Conservation (phyloP, 768 basidiomycete species). For the Podaxis pistillaris region DNA sequence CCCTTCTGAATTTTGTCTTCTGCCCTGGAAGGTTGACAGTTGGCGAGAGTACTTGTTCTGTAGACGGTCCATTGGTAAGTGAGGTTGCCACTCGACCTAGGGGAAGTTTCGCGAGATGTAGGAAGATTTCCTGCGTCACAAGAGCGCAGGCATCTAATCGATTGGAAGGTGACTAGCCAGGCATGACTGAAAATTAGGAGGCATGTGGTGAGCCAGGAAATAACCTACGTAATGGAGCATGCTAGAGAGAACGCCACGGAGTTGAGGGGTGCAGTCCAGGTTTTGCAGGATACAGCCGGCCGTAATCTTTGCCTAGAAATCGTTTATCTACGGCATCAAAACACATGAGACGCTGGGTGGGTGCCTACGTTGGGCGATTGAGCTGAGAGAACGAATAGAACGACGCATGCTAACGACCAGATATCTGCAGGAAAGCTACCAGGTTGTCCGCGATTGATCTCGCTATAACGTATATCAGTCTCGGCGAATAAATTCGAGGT, state of each 20-base stretch:
- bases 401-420: slow-evolving; percentile 47
- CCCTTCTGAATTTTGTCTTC: neutral
- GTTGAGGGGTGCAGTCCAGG: neutral
- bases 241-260: slow-evolving; percentile 2
- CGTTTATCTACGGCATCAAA: neutral
- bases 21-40: neutral
- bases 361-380: slow-evolving; percentile 19
- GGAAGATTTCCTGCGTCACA: neutral
- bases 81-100: neutral
- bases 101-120: neutral
- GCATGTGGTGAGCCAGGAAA: neutral
- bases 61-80: neutral
- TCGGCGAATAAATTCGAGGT: neutral
- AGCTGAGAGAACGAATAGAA: slow-evolving; percentile 36
- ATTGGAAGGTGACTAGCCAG: neutral
- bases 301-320: neutral
- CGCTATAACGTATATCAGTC: slow-evolving; percentile 26
- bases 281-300: neutral
- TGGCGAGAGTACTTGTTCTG: no score
- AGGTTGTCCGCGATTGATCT: slow-evolving; percentile 31
- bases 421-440: slow-evolving; percentile 39
- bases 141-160: neutral
- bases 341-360: slow-evolving; percentile 18
- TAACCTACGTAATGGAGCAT: slow-evolving; percentile 1
- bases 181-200: neutral